These are phyloP conservation scores for Hypoxylon fragiforme DNA, from an alignment of 495 filamentous ascomycete species.

Conservation along the genomic window DNA sequence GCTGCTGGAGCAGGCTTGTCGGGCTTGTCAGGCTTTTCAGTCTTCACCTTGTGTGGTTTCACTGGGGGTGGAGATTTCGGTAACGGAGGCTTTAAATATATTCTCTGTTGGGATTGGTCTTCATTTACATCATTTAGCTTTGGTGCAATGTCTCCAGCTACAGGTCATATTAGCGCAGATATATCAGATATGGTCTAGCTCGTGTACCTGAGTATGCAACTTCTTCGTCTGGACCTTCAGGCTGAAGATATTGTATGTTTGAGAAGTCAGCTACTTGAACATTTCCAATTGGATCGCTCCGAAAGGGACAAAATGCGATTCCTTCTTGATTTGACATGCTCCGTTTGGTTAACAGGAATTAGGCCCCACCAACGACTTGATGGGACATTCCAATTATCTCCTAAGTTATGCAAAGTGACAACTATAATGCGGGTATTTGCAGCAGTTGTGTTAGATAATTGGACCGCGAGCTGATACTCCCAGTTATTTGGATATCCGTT, in stretches of 20 bases:
- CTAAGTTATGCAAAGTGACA: slow-evolving; percentile 21
- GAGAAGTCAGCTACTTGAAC: slow-evolving; percentile 48
- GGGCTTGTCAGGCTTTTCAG: slow-evolving; percentile 12
- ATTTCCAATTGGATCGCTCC: slow-evolving; percentile 40
- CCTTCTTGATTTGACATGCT: slow-evolving; percentile 36
- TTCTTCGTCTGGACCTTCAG: slow-evolving; percentile 41
- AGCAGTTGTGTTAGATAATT: slow-evolving; percentile 23
- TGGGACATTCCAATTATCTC: slow-evolving; percentile 9
- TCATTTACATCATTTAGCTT: slow-evolving; percentile 20
- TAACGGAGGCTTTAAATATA: not conserved
- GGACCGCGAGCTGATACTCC: slow-evolving; percentile 23
- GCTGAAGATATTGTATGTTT: slow-evolving; percentile 41
- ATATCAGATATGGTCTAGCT: not conserved
- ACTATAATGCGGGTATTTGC: slow-evolving; percentile 30
- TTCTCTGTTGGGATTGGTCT: slow-evolving; percentile 4
- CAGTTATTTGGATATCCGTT: slow-evolving; percentile 27
- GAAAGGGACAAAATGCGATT: slow-evolving; percentile 45
- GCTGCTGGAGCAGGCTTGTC: slow-evolving; percentile 10
- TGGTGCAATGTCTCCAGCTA: slow-evolving; percentile 21
- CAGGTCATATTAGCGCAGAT: slow-evolving; percentile 18
- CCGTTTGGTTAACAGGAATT: slow-evolving; percentile 8
- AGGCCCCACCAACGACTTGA: slow-evolving; percentile 18
- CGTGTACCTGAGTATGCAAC: slow-evolving; percentile 36
- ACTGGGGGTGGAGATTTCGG: slow-evolving; percentile 4
- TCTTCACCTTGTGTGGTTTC: slow-evolving; percentile 28